These are phyloP conservation scores for Penicillium steckii DNA, from an alignment of 495 filamentous ascomycete species.

Conservation along the genomic window DNA sequence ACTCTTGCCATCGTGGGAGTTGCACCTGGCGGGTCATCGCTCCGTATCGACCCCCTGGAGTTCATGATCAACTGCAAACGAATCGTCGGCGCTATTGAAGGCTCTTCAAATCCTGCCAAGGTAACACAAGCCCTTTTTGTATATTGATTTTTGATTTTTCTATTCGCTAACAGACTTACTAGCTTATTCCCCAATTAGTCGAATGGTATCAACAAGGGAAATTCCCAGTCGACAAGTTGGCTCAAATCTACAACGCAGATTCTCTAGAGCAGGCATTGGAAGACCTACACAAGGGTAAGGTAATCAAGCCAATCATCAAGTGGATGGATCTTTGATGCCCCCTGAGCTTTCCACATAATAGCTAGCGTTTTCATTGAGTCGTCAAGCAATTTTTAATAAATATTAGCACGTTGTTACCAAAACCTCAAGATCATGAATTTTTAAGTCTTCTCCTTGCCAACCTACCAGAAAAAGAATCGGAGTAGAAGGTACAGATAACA, in stretches of 20 bases:
- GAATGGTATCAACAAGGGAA: constrained; percentile 35
- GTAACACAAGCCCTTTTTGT: constrained; percentile 12
- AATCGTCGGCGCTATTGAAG: constrained; percentile 33
- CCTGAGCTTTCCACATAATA: no score
- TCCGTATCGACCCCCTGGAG: constrained; percentile 26
- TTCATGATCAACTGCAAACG: constrained; percentile 26
- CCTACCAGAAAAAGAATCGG: no score
- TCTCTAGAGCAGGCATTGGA: constrained; percentile 29
- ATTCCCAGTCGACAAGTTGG: constrained; percentile 41
- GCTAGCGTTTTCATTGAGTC: no score
- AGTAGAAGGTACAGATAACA: no score
- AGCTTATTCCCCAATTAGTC: background rate
- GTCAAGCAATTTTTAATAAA: no score
- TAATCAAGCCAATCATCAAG: constrained; percentile 23
- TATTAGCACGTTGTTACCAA: no score
- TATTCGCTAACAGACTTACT: background rate
- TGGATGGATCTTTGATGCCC: constrained; percentile 11
- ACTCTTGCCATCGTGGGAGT: constrained; percentile 44
- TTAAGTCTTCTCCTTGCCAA: no score
- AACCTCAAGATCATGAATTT: no score
- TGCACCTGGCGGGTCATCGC: constrained; percentile 30
- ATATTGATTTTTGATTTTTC: background rate
- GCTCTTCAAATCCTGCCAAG: constrained; percentile 20
- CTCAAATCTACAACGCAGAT: constrained; percentile 29
- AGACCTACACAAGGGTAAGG: constrained; percentile 34